Percentiles rank a stretch among this genome's conserved stretches.
These are phyloP conservation scores for Kodamaea restingae DNA, from an alignment of 805 yeast genomes.

Conservation along the genomic window DNA sequence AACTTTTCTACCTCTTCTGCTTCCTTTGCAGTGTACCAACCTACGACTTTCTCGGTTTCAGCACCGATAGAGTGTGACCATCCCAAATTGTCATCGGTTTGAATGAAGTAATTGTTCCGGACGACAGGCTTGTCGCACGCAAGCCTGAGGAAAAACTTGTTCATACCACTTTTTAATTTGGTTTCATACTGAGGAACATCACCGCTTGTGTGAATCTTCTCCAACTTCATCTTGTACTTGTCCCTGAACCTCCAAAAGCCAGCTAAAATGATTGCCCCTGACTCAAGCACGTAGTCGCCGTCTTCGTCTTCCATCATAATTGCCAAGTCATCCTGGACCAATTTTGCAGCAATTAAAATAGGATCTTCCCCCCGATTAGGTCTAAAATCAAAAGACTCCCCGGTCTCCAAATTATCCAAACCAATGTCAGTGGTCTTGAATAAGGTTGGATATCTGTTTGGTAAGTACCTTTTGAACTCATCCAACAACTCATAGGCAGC, in stretches of 20 bases:
- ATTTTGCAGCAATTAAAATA: conserved; percentile 51
- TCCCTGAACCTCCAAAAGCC: conserved; percentile 69
- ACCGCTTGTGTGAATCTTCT: conserved; percentile 59
- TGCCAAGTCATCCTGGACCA: conserved; percentile 66
- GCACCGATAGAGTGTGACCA: conserved; percentile 65
- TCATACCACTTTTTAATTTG: conserved; percentile 60
- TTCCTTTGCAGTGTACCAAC: conserved; percentile 58
- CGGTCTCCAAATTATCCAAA: conserved; percentile 48
- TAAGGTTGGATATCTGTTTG: conserved; percentile 54
- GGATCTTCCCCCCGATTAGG: conserved; percentile 45
- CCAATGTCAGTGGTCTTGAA: conserved; percentile 46
- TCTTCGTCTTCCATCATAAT: conserved; percentile 57
- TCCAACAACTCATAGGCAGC: conserved; percentile 55
- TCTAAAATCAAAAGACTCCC: conserved; percentile 43
- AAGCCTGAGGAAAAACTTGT: conserved; percentile 55
- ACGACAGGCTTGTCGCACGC: conserved; percentile 62
- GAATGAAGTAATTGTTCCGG: conserved; percentile 62
- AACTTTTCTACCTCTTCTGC: conserved; percentile 46
- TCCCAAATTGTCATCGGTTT: conserved; percentile 57
- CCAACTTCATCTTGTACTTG: conserved; percentile 51
- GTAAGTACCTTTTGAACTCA: conserved; percentile 51
- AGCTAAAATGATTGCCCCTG: conserved; percentile 61
- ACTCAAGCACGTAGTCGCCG: conserved; percentile 54
- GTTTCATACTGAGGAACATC: conserved; percentile 64
- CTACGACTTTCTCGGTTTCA: conserved; percentile 41